A percentile compares a stretch with the other conserved stretches of the same genome.
Evolutionary conservation across 768 basidiomycete genomes (phyloP).

Genomic region (Hygrophoropsis aurantiaca): DNA sequence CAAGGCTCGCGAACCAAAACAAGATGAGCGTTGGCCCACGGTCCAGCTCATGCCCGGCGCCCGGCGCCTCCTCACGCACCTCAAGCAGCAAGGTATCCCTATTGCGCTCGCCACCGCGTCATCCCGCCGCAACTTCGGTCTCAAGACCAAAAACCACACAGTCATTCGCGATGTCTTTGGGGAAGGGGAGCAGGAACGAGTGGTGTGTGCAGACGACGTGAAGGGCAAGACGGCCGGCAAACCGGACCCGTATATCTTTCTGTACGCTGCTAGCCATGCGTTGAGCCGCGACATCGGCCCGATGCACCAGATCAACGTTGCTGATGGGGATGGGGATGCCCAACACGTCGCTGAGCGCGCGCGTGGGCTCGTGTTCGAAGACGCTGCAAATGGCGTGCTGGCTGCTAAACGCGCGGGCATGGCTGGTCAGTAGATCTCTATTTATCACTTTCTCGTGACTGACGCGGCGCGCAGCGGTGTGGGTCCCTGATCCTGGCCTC

Average conservation of each 20-base stretch:
- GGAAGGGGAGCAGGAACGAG: slow-evolving; percentile 36
- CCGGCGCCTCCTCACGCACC: slow-evolving; percentile 64
- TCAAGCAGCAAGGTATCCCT: slow-evolving; percentile 65
- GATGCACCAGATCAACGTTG: slow-evolving; percentile 31
- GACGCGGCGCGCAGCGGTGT: slow-evolving; percentile 55
- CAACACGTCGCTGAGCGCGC: slow-evolving; percentile 49
- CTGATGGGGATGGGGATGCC: slow-evolving; percentile 29
- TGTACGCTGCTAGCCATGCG: slow-evolving; percentile 64
- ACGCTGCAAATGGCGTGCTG: slow-evolving; percentile 72
- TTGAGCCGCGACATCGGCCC: slow-evolving; percentile 60
- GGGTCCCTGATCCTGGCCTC: slow-evolving; percentile 80
- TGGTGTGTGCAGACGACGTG: slow-evolving; percentile 76
- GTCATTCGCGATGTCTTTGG: slow-evolving; percentile 62
- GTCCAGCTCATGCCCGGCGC: slow-evolving; percentile 76
- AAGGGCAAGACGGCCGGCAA: slow-evolving; percentile 62
- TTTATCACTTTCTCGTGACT: background rate
- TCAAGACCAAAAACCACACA: slow-evolving; percentile 65
- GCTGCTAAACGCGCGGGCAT: slow-evolving; percentile 85
- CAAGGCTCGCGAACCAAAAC: slow-evolving; percentile 49
- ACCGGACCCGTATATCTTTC: slow-evolving; percentile 80
- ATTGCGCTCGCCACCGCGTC: slow-evolving; percentile 85
- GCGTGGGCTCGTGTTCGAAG: slow-evolving; percentile 81
- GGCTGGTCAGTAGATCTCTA: slow-evolving; percentile 55
- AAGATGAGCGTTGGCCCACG: slow-evolving; percentile 68
- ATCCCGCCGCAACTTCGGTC: slow-evolving; percentile 57